phyloP scores from a whole-genome alignment of 1,284 basidiomycete genomes.

The Cerioporus squamosus region DNA sequence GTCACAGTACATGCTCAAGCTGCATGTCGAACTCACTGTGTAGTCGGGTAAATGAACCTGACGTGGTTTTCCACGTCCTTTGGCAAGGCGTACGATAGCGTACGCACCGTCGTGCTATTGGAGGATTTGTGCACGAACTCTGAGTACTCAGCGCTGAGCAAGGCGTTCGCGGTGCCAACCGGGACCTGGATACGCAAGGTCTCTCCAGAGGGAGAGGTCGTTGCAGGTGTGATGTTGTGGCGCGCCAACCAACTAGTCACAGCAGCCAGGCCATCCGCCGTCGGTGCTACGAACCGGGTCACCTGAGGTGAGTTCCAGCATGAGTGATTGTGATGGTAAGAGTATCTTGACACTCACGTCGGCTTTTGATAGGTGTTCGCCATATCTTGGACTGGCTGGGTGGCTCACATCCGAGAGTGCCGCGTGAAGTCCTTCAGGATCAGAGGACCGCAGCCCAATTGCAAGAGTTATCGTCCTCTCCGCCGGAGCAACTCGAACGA shows the following conservation, averaged over 20 bases:
- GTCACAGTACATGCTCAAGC: background rate
- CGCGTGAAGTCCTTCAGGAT: slow-evolving; percentile 8
- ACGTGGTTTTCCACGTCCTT: slow-evolving; percentile 35
- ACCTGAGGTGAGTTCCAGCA: slow-evolving; percentile 19
- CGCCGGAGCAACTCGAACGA: too few species aligned
- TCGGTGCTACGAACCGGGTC: slow-evolving; percentile 39
- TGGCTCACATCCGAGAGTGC: slow-evolving; percentile 19
- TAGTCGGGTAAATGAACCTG: slow-evolving; percentile 41
- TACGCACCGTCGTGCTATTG: slow-evolving; percentile 35
- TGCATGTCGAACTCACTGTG: slow-evolving; percentile 16
- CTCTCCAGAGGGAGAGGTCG: slow-evolving; percentile 30
- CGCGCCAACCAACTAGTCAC: slow-evolving; percentile 40
- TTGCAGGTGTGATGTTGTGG: slow-evolving; percentile 35
- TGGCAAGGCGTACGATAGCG: slow-evolving; percentile 43
- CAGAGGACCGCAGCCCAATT: too few species aligned
- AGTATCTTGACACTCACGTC: background rate
- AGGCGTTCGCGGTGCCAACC: slow-evolving; percentile 37
- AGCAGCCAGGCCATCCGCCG: slow-evolving; percentile 34
- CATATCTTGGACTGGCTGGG: slow-evolving; percentile 12
- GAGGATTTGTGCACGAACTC: slow-evolving; percentile 37
- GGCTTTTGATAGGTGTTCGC: slow-evolving; percentile 11
- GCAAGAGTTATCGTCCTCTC: too few species aligned
- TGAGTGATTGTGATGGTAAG: background rate
- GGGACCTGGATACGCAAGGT: slow-evolving; percentile 13
- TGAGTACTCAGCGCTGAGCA: slow-evolving; percentile 40